Evolutionary conservation across 805 yeast genomes (phyloP), one percentile per base, ranked within the genome.

Genomic region (Pichia eremophila): DNA sequence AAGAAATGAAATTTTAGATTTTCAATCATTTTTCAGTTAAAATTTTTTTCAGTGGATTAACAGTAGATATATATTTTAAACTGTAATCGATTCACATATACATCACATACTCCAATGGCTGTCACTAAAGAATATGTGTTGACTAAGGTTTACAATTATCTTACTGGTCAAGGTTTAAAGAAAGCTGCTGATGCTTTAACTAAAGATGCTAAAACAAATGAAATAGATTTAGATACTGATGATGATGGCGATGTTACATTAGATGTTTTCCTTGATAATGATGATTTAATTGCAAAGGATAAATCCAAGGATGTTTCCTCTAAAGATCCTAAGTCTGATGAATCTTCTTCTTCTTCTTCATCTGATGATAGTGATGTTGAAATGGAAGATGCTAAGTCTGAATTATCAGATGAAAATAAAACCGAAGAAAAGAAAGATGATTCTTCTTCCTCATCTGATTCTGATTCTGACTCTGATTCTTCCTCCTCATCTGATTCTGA

Each of bases 151-250:
- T 49, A 53, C 14, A 60, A 57, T 22, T 65, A 52, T 47, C 51
- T 65, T 39, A 47, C 51, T 28, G 52, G 55, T 35, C 41, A 60
- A 31, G 67, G 60, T 1, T 56, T 47, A 44, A 43, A 46, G 12
- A 55, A 55, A 39, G 51, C 63, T 12, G 51, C 50, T 2, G 54
- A 56, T 25, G 56, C 57, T 14, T 65, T 58, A 51, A 61, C 56
- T 19, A 64, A 59, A 53, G 35, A 48, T 19, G 41, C 40, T n/a
- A 34, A 17, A 14, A 41, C 27, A 37, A 35, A 27, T 9, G 37
- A 47, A 9, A 15, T 25, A n/a, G 32, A 25, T 10, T 34, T 34
- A 10, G 10, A 11, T 25, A 59, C 57, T 49, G 54, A 44, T 22
- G 35, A 50, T 6, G 54, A 25, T 22, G 14, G 17, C 18, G 38